Evolutionary conservation across 139 green algal genomes (phyloP).

Genomic region (Chlorella sp.): DNA sequence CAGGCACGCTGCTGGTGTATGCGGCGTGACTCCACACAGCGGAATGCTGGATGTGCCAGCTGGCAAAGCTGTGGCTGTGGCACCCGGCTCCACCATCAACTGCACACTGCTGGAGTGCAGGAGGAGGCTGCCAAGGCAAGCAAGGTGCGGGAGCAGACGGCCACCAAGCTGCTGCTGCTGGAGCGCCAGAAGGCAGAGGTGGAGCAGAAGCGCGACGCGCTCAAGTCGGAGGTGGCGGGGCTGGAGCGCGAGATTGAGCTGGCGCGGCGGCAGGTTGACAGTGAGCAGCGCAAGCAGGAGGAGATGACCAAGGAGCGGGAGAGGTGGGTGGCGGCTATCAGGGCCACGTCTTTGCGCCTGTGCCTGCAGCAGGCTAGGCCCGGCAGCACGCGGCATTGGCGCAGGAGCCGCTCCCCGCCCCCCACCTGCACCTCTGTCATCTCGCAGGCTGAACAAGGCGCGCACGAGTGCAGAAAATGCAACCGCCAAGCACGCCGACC

Average conservation of each 20-base stretch:
- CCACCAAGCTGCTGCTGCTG: constrained; percentile 59
- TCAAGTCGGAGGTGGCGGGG: constrained; percentile 43
- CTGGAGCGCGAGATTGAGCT: constrained; percentile 59
- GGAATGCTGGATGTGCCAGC: too few relatives aligned
- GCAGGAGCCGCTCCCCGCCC: neutral
- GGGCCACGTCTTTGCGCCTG: too few relatives aligned
- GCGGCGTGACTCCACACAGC: too few relatives aligned
- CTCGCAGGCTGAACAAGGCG: constrained; percentile 87
- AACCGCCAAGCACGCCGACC: constrained; percentile 72
- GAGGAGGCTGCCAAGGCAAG: constrained; percentile 67
- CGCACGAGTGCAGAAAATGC: constrained; percentile 77
- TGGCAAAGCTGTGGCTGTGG: neutral
- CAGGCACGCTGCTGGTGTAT: too few relatives aligned
- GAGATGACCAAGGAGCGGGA: constrained; percentile 85
- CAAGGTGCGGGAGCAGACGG: constrained; percentile 66
- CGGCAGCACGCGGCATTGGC: too few relatives aligned
- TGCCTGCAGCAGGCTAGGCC: too few relatives aligned
- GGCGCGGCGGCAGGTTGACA: constrained; percentile 33
- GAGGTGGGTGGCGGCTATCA: constrained; percentile 1
- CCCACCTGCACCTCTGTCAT: neutral
- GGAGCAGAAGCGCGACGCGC: constrained; percentile 63
- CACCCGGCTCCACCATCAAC: neutral
- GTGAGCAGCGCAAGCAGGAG: constrained; percentile 77
- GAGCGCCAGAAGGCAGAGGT: constrained; percentile 59
- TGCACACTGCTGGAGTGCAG: constrained; percentile 18